Percentiles rank a stretch among this genome's conserved stretches.
Evolutionary conservation across 352 stramenopile genomes (phyloP).

Genomic region (Pythium inflatum): DNA sequence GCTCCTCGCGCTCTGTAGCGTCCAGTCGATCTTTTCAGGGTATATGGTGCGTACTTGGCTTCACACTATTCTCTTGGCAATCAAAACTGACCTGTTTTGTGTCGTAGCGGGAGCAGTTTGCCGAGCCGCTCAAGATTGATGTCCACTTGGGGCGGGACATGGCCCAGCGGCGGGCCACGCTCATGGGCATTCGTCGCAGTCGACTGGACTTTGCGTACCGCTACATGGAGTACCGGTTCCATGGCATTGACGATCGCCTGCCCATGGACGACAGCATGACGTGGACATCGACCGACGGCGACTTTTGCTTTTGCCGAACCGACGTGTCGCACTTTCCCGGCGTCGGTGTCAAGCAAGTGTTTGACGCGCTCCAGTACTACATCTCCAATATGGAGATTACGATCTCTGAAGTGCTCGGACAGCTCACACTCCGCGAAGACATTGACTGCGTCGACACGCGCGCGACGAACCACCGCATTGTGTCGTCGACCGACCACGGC

Average conservation of each 20-base stretch:
- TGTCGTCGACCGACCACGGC: constrained; percentile 37
- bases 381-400: constrained; percentile 60
- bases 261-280: constrained; percentile 8
- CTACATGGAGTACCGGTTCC: constrained; percentile 6
- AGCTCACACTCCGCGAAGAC: constrained; percentile 57
- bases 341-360: constrained; percentile 55
- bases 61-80: no score
- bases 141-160: constrained; percentile 17
- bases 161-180: constrained; percentile 2
- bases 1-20: constrained; percentile 7
- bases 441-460: constrained; percentile 40
- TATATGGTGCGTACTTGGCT: constrained; percentile 13
- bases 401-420: constrained; percentile 51
- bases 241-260: not conserved
- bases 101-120: constrained; percentile 1
- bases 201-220: constrained; percentile 12
- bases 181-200: constrained; percentile 5
- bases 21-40: constrained; percentile 14
- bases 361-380: constrained; percentile 50
- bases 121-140: constrained; percentile 2
- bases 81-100: not conserved
- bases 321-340: constrained; percentile 50
- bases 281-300: constrained; percentile 2
- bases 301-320: constrained; percentile 26
- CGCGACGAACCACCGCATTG: constrained; percentile 46